Conservation (phyloP, 2,329 filamentous ascomycete genomes). For the Ophiostoma australiae region DNA sequence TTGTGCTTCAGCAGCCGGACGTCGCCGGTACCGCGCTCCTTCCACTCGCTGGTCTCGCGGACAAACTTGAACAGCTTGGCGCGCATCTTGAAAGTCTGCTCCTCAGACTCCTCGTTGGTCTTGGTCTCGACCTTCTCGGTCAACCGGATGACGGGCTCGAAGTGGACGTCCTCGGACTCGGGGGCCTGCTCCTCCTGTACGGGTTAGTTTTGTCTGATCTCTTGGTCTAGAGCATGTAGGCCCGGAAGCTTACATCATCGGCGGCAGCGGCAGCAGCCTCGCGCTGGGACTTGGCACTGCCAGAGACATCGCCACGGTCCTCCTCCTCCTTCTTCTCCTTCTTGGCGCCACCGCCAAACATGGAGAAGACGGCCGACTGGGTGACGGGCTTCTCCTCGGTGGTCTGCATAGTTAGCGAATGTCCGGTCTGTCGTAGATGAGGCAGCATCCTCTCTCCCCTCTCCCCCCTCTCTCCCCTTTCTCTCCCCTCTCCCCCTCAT, state of each 20-base stretch:
- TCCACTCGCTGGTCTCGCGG: conserved; percentile 89
- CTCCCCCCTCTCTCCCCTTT: not conserved
- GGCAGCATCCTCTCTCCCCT: not conserved
- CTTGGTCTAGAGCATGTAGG: not conserved
- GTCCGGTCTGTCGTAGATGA: not conserved
- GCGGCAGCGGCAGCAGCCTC: conserved; percentile 56
- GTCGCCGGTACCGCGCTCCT: conserved; percentile 96
- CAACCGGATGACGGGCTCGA: conserved; percentile 91
- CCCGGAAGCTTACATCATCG: conserved; percentile 49
- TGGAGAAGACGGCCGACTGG: conserved; percentile 77
- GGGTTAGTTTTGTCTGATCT: not conserved
- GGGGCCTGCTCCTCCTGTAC: conserved; percentile 68
- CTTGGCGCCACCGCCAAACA: conserved; percentile 97
- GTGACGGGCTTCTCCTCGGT: conserved; percentile 43
- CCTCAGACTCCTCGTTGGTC: conserved; percentile 97
- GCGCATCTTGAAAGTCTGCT: conserved; percentile 98
- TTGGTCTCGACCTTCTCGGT: conserved; percentile 96
- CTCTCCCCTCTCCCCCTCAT: too few species aligned
- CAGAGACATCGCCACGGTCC: conserved; percentile 79
- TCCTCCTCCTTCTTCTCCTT: conserved; percentile 90
- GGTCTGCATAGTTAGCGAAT: conserved; percentile 20
- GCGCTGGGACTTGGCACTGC: conserved; percentile 76
- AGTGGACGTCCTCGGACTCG: conserved; percentile 90
- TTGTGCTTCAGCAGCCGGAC: conserved; percentile 97
- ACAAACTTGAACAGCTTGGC: conserved; percentile 99